Conservation (phyloP, 1,139 yeast species). For the Debaryomyces robertsiae region DNA sequence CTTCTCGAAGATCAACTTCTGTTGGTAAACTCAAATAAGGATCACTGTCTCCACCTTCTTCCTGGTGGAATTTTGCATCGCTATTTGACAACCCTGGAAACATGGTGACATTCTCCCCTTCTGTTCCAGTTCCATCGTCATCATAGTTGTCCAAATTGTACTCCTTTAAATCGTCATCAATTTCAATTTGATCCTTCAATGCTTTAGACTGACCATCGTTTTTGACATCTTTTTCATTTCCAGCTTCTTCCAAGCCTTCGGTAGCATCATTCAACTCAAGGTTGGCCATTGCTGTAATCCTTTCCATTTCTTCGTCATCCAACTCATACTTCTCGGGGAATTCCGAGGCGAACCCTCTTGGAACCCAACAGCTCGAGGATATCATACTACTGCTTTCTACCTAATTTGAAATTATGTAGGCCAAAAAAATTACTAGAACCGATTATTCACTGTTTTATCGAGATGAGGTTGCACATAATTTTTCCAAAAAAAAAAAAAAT, state of each 20-base stretch:
- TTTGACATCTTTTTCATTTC: conserved; percentile 24
- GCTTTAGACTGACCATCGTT: conserved; percentile 23
- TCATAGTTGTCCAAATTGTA: conserved; percentile 87
- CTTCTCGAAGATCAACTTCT: conserved; percentile 66
- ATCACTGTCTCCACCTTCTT: conserved; percentile 57
- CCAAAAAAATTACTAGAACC: not conserved
- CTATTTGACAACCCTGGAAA: conserved; percentile 68
- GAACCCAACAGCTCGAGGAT: conserved; percentile 94
- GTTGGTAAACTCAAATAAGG: conserved; percentile 78
- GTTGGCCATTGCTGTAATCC: conserved; percentile 84
- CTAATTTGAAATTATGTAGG: not conserved
- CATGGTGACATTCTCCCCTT: conserved; percentile 58
- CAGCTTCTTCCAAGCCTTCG: conserved; percentile 53
- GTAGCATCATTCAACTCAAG: conserved; percentile 77
- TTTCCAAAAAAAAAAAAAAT: conserved; percentile 5
- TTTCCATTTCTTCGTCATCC: conserved; percentile 89
- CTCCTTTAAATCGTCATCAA: conserved; percentile 84
- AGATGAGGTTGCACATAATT: conserved; percentile 12
- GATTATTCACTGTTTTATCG: conserved; percentile 1
- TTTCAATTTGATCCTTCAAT: conserved; percentile 55
- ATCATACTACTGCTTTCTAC: conserved; percentile 52
- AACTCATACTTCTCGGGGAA: conserved; percentile 88
- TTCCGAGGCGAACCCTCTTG: conserved; percentile 93
- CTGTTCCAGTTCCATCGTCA: conserved; percentile 50
- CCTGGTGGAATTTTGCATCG: conserved; percentile 53